Evolutionary conservation across 2,329 filamentous ascomycete species (phyloP).

Genomic region (Sporothrix mexicana): DNA sequence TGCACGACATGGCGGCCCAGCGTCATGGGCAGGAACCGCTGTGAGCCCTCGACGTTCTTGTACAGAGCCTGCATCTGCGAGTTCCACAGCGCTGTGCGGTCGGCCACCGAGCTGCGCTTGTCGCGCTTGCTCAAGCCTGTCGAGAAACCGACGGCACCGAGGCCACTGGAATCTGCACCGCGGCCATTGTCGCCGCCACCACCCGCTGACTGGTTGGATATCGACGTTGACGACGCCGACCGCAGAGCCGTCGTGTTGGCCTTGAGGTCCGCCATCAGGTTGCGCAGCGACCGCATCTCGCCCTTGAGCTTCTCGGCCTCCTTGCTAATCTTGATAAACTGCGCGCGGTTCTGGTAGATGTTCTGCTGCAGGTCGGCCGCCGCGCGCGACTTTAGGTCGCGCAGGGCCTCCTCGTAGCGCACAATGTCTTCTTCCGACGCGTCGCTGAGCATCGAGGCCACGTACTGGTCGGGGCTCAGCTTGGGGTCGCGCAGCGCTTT

Average conservation of each 20-base stretch:
- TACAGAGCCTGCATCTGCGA: slow-evolving; percentile 81
- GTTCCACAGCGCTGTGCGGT: slow-evolving; percentile 70
- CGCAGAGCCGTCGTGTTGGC: slow-evolving; percentile 72
- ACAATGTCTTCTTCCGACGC: slow-evolving; percentile 87
- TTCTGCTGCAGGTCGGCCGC: slow-evolving; percentile 89
- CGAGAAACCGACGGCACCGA: slow-evolving; percentile 57
- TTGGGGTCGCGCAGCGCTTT: slow-evolving; percentile 80
- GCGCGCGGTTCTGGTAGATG: slow-evolving; percentile 94
- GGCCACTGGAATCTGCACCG: slow-evolving; percentile 52
- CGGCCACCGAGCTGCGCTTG: slow-evolving; percentile 86
- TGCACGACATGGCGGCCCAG: slow-evolving; percentile 92
- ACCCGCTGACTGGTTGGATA: slow-evolving; percentile 37
- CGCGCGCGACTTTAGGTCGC: slow-evolving; percentile 77
- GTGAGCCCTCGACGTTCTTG: slow-evolving; percentile 96
- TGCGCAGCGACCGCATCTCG: slow-evolving; percentile 90
- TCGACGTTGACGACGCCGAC: slow-evolving; percentile 58
- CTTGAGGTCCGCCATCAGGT: slow-evolving; percentile 91
- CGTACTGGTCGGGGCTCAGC: slow-evolving; percentile 79
- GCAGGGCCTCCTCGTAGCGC: slow-evolving; percentile 77
- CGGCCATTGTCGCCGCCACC: slow-evolving; percentile 37
- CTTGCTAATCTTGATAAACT: slow-evolving; percentile 99
- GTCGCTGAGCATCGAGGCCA: slow-evolving; percentile 75
- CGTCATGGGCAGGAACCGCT: slow-evolving; percentile 92
- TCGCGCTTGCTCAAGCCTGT: slow-evolving; percentile 69
- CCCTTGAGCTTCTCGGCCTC: slow-evolving; percentile 97